These are phyloP conservation scores for Encephalitozoon intestinalis DNA, from an alignment of 371 early-diverging fungal genomes.

Conservation along the genomic window DNA sequence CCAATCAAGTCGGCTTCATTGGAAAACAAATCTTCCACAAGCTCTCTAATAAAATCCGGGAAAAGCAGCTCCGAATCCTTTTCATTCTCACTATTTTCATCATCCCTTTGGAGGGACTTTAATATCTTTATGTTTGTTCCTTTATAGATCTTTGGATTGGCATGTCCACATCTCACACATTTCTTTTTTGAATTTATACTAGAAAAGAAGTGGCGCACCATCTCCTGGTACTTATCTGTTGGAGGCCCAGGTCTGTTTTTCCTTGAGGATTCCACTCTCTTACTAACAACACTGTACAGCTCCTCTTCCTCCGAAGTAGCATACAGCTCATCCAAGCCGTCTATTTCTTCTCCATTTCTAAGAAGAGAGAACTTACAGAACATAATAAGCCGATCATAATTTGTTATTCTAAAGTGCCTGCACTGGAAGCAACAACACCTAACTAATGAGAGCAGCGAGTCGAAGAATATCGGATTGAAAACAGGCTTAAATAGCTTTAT, in stretches of 20 bases:
- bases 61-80: background rate
- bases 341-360: conserved; percentile 13
- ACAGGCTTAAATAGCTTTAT: conserved; percentile 48
- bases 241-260: background rate
- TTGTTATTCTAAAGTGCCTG: conserved; percentile 70
- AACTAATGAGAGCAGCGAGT: conserved; percentile 72
- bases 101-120: background rate
- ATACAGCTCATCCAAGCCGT: conserved; percentile 14
- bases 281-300: conserved; percentile 4
- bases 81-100: background rate
- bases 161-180: conserved; percentile 49
- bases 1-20: conserved; percentile 34
- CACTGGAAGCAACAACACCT: conserved; percentile 79
- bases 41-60: conserved; percentile 20
- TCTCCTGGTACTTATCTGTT: background rate
- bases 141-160: conserved; percentile 12
- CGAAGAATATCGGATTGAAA: conserved; percentile 78
- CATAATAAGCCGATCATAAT: conserved; percentile 14
- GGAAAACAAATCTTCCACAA: conserved; percentile 18
- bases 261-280: background rate
- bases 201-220: conserved; percentile 20
- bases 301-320: background rate
- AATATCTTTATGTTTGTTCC: conserved; percentile 24
- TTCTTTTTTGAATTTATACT: background rate
- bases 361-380: conserved; percentile 35